Percentiles rank a stretch among this genome's conserved stretches.
phyloP scores from a whole-genome alignment of 2,329 filamentous ascomycete genomes.

The Colletotrichum camelliae region DNA sequence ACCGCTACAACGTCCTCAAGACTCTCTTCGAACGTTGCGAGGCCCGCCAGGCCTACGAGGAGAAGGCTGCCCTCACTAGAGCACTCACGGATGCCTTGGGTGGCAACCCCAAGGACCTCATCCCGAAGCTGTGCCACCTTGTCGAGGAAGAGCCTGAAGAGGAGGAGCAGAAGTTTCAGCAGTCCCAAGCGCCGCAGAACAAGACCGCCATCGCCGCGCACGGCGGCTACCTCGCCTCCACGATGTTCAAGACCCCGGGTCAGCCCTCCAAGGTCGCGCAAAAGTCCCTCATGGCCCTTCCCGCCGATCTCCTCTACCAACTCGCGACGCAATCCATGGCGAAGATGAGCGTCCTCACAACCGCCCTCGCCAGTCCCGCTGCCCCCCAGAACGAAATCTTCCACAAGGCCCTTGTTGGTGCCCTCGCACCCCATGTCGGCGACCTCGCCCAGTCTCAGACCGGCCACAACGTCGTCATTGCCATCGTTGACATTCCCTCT shows the following conservation, averaged over 20 bases:
- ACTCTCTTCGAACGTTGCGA: constrained; percentile 83
- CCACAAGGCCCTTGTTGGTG: constrained; percentile 60
- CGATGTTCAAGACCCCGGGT: constrained; percentile 78
- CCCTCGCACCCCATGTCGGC: constrained; percentile 48
- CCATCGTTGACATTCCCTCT: constrained; percentile 55
- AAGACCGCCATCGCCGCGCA: constrained; percentile 66
- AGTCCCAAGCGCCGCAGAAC: constrained; percentile 54
- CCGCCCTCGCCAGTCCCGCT: constrained; percentile 53
- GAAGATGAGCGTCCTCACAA: constrained; percentile 55
- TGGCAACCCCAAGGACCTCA: constrained; percentile 49
- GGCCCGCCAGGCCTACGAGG: constrained; percentile 65
- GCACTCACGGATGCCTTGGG: constrained; percentile 55
- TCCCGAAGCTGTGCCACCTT: constrained; percentile 56
- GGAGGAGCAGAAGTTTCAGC: constrained; percentile 37
- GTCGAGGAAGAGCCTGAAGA: constrained; percentile 33
- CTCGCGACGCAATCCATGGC: constrained; percentile 65
- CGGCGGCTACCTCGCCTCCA: constrained; percentile 80
- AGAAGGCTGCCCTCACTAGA: constrained; percentile 53
- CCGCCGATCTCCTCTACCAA: constrained; percentile 59
- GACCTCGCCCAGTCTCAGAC: constrained; percentile 54
- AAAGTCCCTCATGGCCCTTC: constrained; percentile 68
- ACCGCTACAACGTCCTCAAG: constrained; percentile 79
- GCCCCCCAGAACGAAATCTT: constrained; percentile 50
- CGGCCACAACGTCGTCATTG: constrained; percentile 57
- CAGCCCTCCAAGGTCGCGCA: constrained; percentile 74